Conservation (phyloP, 148 eudicot species). For the Camellia sinensis region DNA sequence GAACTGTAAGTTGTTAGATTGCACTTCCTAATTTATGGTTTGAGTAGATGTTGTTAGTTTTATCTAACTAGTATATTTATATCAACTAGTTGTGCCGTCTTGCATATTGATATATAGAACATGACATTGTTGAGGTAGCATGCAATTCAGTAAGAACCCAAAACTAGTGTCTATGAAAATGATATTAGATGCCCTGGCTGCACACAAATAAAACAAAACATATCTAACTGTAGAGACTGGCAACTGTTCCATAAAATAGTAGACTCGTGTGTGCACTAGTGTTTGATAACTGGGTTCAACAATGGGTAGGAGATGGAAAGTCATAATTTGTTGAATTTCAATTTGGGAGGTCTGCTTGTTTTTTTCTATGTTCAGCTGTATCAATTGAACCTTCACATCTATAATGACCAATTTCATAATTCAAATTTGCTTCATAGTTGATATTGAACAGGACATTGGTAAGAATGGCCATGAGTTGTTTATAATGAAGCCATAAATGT, state of each 20-base stretch:
- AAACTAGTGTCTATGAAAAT: background rate
- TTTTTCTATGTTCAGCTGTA: background rate
- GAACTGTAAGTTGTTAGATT: slow-evolving; percentile 35
- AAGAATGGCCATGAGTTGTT: background rate
- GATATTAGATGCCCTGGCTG: background rate
- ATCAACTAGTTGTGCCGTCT: background rate
- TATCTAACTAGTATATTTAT: background rate
- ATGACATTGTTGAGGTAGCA: background rate
- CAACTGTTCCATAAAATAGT: background rate
- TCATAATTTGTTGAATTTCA: background rate
- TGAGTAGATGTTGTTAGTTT: background rate
- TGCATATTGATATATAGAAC: background rate
- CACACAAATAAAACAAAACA: background rate
- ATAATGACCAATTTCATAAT: background rate
- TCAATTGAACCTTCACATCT: background rate
- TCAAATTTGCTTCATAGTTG: background rate
- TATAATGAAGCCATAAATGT: background rate
- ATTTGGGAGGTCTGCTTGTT: background rate
- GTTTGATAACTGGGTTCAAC: background rate
- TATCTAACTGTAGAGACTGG: background rate
- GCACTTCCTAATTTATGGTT: background rate
- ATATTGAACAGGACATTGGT: background rate
- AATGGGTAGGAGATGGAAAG: background rate
- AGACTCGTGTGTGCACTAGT: background rate
- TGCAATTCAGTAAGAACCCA: background rate